Evolutionary conservation across 768 basidiomycete genomes (phyloP).

Genomic region (Lentinus tigrinus): DNA sequence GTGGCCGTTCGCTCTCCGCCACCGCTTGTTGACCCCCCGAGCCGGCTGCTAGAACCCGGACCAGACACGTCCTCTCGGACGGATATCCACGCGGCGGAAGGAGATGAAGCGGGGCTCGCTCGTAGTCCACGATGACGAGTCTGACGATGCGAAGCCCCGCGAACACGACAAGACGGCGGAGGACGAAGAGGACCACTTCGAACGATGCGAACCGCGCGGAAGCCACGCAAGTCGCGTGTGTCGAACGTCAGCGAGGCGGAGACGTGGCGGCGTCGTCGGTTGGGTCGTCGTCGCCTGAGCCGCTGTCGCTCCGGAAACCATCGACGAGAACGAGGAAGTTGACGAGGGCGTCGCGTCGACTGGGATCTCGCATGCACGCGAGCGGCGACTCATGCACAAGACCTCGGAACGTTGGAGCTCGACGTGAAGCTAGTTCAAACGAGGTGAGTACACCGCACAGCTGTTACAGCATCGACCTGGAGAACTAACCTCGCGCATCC

Average conservation of each 20-base stretch:
- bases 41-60: too few relatives aligned
- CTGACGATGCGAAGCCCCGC: slow-evolving; percentile 24
- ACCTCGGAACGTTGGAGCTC: too few relatives aligned
- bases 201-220: slow-evolving; percentile 23
- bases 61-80: too few relatives aligned
- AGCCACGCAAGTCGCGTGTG: slow-evolving; percentile 23
- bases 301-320: slow-evolving; percentile 16
- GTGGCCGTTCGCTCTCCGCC: too few relatives aligned
- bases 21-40: too few relatives aligned
- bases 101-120: slow-evolving; percentile 32
- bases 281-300: slow-evolving; percentile 33
- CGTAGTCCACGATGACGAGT: slow-evolving; percentile 29
- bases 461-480: too few relatives aligned
- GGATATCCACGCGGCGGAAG: too few relatives aligned
- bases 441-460: too few relatives aligned
- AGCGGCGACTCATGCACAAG: too few relatives aligned
- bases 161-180: slow-evolving; percentile 23
- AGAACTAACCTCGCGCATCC: too few relatives aligned
- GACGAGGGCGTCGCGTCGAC: slow-evolving; percentile 7
- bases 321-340: slow-evolving; percentile 17
- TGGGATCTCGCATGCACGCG: too few relatives aligned
- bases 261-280: slow-evolving; percentile 26
- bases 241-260: slow-evolving; percentile 19
- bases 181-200: slow-evolving; percentile 31
- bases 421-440: too few relatives aligned